phyloP scores from a whole-genome alignment of 2,329 filamentous ascomycete species.

The Clonostachys solani region DNA sequence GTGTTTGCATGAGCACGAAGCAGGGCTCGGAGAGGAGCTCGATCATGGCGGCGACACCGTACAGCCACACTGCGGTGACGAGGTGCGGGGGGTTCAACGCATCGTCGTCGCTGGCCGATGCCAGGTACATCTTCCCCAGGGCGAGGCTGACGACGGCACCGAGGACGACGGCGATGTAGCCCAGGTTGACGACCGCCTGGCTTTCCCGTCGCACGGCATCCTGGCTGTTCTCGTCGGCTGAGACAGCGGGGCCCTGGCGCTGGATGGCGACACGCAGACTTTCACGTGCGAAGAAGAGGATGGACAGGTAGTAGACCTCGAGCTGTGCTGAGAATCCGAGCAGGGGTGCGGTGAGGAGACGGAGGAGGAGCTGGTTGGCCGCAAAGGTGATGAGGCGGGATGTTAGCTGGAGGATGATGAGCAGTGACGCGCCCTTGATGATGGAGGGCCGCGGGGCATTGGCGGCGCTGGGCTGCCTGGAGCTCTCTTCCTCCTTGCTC shows the following conservation, averaged over 20 bases:
- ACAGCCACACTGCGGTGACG: slow-evolving; percentile 43
- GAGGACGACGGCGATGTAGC: slow-evolving; percentile 71
- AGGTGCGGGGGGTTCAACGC: slow-evolving; percentile 62
- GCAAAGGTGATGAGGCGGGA: slow-evolving; percentile 88
- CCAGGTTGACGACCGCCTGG: slow-evolving; percentile 84
- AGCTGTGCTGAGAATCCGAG: slow-evolving; percentile 86
- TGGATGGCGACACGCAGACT: slow-evolving; percentile 89
- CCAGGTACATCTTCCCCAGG: slow-evolving; percentile 66
- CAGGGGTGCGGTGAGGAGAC: slow-evolving; percentile 79
- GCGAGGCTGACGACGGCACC: slow-evolving; percentile 60
- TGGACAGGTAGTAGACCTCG: slow-evolving; percentile 86
- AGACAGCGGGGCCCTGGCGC: slow-evolving; percentile 47
- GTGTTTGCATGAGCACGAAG: slow-evolving; percentile 83
- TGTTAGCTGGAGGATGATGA: slow-evolving; percentile 82
- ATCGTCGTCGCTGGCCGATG: slow-evolving; percentile 36
- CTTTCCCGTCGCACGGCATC: slow-evolving; percentile 28
- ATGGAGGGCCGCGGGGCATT: slow-evolving; percentile 16
- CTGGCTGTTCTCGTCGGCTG: slow-evolving; percentile 3
- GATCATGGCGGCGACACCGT: slow-evolving; percentile 54
- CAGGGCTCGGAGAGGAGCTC: slow-evolving; percentile 85
- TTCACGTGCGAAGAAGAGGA: slow-evolving; percentile 93
- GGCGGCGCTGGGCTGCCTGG: no score
- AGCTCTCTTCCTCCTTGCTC: no score
- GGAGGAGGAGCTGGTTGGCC: slow-evolving; percentile 86
- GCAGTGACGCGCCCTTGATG: slow-evolving; percentile 72